Base-by-base conservation (phyloP, 2,329 filamentous ascomycete species). In the Diaporthe citrichinensis region DNA sequence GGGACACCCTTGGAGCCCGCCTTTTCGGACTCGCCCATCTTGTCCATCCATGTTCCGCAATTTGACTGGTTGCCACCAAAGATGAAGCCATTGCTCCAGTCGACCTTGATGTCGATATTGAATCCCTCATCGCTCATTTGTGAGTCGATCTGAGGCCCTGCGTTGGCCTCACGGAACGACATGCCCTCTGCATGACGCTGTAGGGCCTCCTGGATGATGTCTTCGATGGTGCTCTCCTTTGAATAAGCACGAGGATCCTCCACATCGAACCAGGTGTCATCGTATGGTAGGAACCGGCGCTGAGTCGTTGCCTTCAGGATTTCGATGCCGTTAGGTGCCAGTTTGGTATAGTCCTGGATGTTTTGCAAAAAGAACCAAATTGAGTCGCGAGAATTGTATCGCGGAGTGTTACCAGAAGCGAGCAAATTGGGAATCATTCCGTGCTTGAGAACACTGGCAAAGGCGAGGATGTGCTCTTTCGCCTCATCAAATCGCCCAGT, bases 1-100 rank as follows among this genome's bases (percentile, higher is more conserved):
- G 97, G 97, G 28, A 98, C 88, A 68, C 97, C 97, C 86, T 98
- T 98, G 81, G 93, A 98, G 75, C 94, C 93, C 23, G 97, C 97
- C 77, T 93, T 94, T 78, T 94, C 92, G 77, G 95, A 98, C 84
- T 99, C 97, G n/a, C 97, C 97, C 97, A 99, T 99, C 90, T 99
- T 99, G 88, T 99, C 97, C 95, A 98, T 98, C 97, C 97, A 99
- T 1, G 97, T 99, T 71, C 97, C 97, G 80, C 97, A 99, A 84
- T 99, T 99, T 85, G 87, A 90, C 82, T 98, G 96, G 81, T 95
- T 98, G 46, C 97, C 97, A 74, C 97, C 97, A 81, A 97, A 98
- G 75, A 99, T 93, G 78, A 99, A 90, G 31, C 97, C 97, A 7
- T 92, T 97, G 44, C 90, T 87, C 96, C 96, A 98, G 82, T 99